phyloP scores from a whole-genome alignment of 2,329 filamentous ascomycete genomes.

The Tolypocladium sp. region DNA sequence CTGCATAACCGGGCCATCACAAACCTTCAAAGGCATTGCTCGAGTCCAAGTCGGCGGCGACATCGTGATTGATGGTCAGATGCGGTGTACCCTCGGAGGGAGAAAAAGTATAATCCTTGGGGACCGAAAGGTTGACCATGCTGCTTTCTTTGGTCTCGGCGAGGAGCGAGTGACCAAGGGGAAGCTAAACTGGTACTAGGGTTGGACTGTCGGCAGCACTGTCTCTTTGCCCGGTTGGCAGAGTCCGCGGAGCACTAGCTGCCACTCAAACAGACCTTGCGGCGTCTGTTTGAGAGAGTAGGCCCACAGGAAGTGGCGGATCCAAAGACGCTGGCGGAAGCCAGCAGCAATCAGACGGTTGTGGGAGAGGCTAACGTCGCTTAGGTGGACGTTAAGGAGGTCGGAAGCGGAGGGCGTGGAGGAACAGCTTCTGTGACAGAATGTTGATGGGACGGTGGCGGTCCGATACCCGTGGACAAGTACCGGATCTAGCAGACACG shows the following conservation, averaged over 20 bases:
- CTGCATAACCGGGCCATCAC: not conserved
- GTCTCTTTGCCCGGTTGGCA: slow-evolving; percentile 25
- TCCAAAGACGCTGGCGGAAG: slow-evolving; percentile 67
- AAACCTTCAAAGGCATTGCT: slow-evolving; percentile 90
- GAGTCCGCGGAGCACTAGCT: slow-evolving; percentile 90
- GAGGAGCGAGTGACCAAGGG: not conserved
- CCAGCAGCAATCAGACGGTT: slow-evolving; percentile 59
- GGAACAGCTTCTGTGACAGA: slow-evolving; percentile 75
- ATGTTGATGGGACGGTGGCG: slow-evolving; percentile 67
- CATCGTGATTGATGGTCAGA: slow-evolving; percentile 93
- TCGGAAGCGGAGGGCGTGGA: slow-evolving; percentile 72
- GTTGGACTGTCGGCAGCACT: not conserved
- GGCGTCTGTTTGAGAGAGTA: slow-evolving; percentile 94
- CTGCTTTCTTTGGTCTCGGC: not conserved
- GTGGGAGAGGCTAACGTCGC: slow-evolving; percentile 47
- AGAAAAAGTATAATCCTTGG: slow-evolving; percentile 73
- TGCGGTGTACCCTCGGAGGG: slow-evolving; percentile 77
- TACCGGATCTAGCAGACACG: slow-evolving; percentile 65
- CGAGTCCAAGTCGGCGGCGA: slow-evolving; percentile 85
- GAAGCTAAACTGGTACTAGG: not conserved
- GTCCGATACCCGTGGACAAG: slow-evolving; percentile 74
- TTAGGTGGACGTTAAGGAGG: slow-evolving; percentile 81
- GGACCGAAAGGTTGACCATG: slow-evolving; percentile 78
- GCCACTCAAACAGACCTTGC: slow-evolving; percentile 94
- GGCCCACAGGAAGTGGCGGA: slow-evolving; percentile 70